Conservation (phyloP, 23 red algal genomes). For the Gracilariopsis chorda region DNA sequence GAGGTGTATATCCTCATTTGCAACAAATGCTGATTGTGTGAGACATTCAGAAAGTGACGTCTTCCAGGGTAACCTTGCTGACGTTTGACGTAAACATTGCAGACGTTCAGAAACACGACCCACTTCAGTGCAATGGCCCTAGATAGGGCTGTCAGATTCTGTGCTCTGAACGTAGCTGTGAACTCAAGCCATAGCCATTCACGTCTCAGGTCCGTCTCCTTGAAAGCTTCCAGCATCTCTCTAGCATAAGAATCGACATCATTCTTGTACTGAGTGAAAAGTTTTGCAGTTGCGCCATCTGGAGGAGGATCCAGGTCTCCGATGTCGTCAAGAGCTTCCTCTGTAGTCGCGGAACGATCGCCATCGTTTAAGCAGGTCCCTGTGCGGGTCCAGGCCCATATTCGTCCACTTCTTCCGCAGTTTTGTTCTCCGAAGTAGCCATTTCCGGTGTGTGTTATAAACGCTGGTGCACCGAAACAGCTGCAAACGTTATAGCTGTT, state of each 20-base stretch:
- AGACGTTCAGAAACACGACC: not conserved
- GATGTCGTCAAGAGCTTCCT: not conserved
- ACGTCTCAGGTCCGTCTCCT: not conserved
- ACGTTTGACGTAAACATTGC: not conserved
- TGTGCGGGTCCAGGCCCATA: too few relatives aligned
- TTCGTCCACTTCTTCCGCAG: too few relatives aligned
- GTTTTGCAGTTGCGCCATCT: too few relatives aligned
- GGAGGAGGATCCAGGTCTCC: not conserved
- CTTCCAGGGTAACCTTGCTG: not conserved
- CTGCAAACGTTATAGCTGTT: not conserved
- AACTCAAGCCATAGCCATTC: not conserved
- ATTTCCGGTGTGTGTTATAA: not conserved
- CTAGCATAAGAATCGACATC: not conserved
- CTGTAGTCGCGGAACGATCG: not conserved
- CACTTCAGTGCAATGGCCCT: not conserved
- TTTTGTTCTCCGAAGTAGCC: not conserved
- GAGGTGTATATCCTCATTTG: too few relatives aligned
- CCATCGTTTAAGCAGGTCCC: not conserved
- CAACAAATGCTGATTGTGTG: not conserved
- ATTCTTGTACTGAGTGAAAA: not conserved
- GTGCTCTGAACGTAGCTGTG: not conserved
- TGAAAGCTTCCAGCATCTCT: not conserved
- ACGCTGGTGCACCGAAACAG: not conserved
- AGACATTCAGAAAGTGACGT: not conserved
- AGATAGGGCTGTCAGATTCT: not conserved